Percentiles rank a stretch among this genome's conserved stretches.
phyloP scores from a whole-genome alignment of 108 stramenopile genomes.

The Fragilaria radians region DNA sequence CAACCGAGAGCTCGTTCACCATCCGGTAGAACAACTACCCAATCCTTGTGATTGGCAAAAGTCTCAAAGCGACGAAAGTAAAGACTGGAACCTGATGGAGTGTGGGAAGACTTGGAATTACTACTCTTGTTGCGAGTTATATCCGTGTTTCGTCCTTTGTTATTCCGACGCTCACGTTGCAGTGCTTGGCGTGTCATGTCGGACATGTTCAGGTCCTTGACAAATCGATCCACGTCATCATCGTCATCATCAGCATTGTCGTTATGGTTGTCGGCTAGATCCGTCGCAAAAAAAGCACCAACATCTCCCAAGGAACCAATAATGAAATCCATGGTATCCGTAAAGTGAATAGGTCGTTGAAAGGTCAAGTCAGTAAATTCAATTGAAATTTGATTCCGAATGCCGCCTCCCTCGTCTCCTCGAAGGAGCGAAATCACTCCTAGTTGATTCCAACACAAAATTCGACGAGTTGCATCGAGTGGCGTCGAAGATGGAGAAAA shows the following conservation, averaged over 20 bases:
- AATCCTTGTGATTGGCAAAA: conserved; percentile 70
- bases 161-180: conserved; percentile 25
- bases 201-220: conserved; percentile 36
- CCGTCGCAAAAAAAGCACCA: conserved; percentile 74
- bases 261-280: conserved; percentile 54
- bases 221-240: conserved; percentile 26
- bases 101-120: conserved; percentile 5
- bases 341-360: conserved; percentile 56
- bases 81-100: conserved; percentile 51
- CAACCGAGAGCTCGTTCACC: conserved; percentile 74
- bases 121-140: too few relatives aligned
- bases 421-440: conserved; percentile 51
- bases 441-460: conserved; percentile 84
- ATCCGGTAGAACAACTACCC: conserved; percentile 67
- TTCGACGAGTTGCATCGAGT: conserved; percentile 53
- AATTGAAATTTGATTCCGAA: conserved; percentile 55
- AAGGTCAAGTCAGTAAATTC: conserved; percentile 62
- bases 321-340: conserved; percentile 68
- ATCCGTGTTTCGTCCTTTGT: conserved; percentile 7
- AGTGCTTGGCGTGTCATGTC: conserved; percentile 46
- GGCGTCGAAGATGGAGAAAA: conserved; percentile 78
- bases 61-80: conserved; percentile 82
- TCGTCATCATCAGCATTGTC: conserved; percentile 30
- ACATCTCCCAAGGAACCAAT: conserved; percentile 75
- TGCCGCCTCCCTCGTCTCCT: conserved; percentile 26